Percentiles rank a stretch among this genome's conserved stretches.
These are phyloP conservation scores for Rubia tinctorum DNA, from an alignment of 305 asterid species.

Conservation along the genomic window DNA sequence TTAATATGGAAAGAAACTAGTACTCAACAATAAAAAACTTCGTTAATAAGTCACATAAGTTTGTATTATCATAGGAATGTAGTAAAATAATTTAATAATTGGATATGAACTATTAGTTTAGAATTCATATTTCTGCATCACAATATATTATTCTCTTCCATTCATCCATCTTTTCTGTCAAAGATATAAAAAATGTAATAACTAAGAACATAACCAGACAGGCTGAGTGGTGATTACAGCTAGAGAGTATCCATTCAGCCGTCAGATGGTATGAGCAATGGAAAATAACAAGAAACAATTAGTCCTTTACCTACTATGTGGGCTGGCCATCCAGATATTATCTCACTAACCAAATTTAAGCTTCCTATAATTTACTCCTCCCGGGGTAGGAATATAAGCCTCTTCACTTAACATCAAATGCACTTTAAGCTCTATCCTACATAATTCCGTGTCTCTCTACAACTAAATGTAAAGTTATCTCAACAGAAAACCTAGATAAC, in stretches of 20 bases:
- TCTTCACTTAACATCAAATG: neutral
- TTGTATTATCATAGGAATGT: neutral
- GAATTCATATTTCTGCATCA: neutral
- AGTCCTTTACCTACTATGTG: neutral
- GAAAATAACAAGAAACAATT: neutral
- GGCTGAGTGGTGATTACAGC: neutral
- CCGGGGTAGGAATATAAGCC: neutral
- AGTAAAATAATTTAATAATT: neutral
- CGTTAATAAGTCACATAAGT: neutral
- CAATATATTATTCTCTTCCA: neutral
- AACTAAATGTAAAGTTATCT: neutral
- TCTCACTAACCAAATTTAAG: neutral
- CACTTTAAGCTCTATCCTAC: too few relatives aligned
- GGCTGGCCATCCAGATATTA: neutral
- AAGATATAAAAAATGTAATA: neutral
- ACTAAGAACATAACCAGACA: neutral
- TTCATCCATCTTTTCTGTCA: neutral
- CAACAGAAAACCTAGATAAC: neutral
- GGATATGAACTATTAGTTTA: neutral
- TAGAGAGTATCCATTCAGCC: conserved; percentile 1
- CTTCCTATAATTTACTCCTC: neutral
- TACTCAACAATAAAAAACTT: neutral
- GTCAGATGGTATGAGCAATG: neutral
- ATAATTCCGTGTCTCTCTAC: neutral
- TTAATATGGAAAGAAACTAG: neutral